These are phyloP conservation scores for Elongisporangium undulatum DNA, from an alignment of 352 stramenopile species.

Conservation along the genomic window DNA sequence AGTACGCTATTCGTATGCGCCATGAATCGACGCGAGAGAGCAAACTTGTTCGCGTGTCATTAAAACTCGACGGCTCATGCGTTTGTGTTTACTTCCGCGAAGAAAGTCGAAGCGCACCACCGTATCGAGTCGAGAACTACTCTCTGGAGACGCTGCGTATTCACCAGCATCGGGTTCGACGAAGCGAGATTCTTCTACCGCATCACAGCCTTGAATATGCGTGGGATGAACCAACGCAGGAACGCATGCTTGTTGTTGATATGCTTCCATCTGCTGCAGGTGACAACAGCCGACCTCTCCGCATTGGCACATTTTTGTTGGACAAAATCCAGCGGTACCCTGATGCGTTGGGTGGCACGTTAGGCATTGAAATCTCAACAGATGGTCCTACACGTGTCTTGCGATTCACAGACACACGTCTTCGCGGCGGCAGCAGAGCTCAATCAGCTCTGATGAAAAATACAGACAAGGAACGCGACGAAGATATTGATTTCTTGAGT, in stretches of 20 bases:
- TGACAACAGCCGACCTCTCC: constrained; percentile 81
- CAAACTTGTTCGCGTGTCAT: constrained; percentile 70
- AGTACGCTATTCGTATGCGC: constrained; percentile 79
- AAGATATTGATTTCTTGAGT: constrained; percentile 22
- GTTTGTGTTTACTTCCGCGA: constrained; percentile 82
- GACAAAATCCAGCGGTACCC: constrained; percentile 81
- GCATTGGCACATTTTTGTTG: constrained; percentile 77
- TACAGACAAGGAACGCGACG: constrained; percentile 1
- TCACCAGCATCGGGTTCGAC: constrained; percentile 75
- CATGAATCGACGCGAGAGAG: constrained; percentile 78
- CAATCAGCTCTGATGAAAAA: not conserved
- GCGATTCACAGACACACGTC: constrained; percentile 77
- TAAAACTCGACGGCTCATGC: constrained; percentile 74
- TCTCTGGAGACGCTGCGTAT: constrained; percentile 85
- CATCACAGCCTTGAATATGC: constrained; percentile 87
- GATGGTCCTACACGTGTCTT: constrained; percentile 87
- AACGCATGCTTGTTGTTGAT: constrained; percentile 76
- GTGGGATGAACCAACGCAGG: constrained; percentile 84
- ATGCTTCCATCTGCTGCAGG: constrained; percentile 85
- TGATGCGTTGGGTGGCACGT: constrained; percentile 61
- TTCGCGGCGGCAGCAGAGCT: constrained; percentile 31
- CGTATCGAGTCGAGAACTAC: constrained; percentile 88
- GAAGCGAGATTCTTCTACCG: constrained; percentile 81
- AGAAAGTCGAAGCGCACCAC: constrained; percentile 68
- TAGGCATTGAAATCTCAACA: constrained; percentile 80